Evolutionary conservation across 2,329 filamentous ascomycete genomes (phyloP).

Genomic region (Beauveria sp.): DNA sequence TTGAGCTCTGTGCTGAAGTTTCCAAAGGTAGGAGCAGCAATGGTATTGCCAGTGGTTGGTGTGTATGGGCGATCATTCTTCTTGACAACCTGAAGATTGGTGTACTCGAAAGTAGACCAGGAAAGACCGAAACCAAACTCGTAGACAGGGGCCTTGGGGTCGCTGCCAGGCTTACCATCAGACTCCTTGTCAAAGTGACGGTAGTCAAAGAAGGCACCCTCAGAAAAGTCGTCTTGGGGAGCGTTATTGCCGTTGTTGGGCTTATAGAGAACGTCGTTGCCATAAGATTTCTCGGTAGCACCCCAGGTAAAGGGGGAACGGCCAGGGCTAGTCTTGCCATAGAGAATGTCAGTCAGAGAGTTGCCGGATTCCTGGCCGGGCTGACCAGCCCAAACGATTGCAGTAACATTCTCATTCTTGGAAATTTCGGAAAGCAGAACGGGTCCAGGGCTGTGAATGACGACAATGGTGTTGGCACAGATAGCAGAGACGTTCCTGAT

Average conservation of each 20-base stretch:
- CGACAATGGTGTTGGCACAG: constrained; percentile 84
- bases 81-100: constrained; percentile 53
- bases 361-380: constrained; percentile 82
- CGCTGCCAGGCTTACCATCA: constrained; percentile 23
- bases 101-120: constrained; percentile 73
- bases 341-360: constrained; percentile 73
- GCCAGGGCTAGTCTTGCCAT: constrained; percentile 71
- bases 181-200: constrained; percentile 57
- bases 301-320: constrained; percentile 79
- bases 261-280: constrained; percentile 56
- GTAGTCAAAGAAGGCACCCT: constrained; percentile 72
- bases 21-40: constrained; percentile 55
- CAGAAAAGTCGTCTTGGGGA: constrained; percentile 66
- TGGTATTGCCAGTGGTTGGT: constrained; percentile 54
- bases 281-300: constrained; percentile 57
- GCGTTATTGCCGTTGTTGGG: constrained; percentile 59
- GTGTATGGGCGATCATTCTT: constrained; percentile 42
- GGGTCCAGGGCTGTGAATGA: constrained; percentile 79
- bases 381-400: constrained; percentile 73
- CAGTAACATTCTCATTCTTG: constrained; percentile 69
- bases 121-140: constrained; percentile 77
- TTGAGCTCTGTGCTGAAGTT: constrained; percentile 53
- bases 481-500: constrained; percentile 71
- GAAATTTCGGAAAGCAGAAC: constrained; percentile 71
- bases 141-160: constrained; percentile 58